Conservation (phyloP, 495 filamentous ascomycete genomes). For the Oidiodendron maius region DNA sequence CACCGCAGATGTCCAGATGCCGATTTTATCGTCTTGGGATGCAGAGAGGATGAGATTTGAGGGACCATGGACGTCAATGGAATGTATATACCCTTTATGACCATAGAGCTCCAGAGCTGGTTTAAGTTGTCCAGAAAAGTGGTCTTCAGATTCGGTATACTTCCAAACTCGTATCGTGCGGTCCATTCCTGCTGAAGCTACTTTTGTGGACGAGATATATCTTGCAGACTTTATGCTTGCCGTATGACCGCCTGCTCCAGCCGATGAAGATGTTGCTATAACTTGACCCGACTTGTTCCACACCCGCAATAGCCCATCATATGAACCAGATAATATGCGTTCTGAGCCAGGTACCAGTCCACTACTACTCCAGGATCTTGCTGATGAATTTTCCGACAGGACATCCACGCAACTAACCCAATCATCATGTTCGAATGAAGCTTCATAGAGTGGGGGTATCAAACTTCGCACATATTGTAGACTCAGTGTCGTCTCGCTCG, state of each 20-base stretch:
- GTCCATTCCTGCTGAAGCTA: constrained; percentile 79
- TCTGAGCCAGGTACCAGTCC: constrained; percentile 45
- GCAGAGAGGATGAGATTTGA: constrained; percentile 77
- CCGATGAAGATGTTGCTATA: constrained; percentile 60
- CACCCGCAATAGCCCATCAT: constrained; percentile 79
- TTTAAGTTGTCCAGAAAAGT: constrained; percentile 54
- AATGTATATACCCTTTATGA: constrained; percentile 69
- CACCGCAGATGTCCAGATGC: constrained; percentile 78
- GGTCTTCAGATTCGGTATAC: constrained; percentile 61
- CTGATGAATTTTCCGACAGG: constrained; percentile 58
- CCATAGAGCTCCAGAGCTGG: constrained; percentile 82
- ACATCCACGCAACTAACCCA: constrained; percentile 95
- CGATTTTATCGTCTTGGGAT: constrained; percentile 71
- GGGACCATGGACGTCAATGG: constrained; percentile 67
- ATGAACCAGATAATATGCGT: constrained; percentile 80
- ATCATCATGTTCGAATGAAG: constrained; percentile 91
- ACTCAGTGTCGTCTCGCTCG: constrained; percentile 75
- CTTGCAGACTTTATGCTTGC: constrained; percentile 72
- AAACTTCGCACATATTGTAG: constrained; percentile 91
- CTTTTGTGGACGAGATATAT: constrained; percentile 67
- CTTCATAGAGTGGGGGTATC: constrained; percentile 77
- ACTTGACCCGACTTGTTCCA: constrained; percentile 84
- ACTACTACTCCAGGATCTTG: constrained; percentile 47
- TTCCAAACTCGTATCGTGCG: constrained; percentile 83
- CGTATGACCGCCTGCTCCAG: constrained; percentile 62